These are phyloP conservation scores for Cadophora sp. DNA, from an alignment of 2,329 filamentous ascomycete genomes.

Conservation along the genomic window DNA sequence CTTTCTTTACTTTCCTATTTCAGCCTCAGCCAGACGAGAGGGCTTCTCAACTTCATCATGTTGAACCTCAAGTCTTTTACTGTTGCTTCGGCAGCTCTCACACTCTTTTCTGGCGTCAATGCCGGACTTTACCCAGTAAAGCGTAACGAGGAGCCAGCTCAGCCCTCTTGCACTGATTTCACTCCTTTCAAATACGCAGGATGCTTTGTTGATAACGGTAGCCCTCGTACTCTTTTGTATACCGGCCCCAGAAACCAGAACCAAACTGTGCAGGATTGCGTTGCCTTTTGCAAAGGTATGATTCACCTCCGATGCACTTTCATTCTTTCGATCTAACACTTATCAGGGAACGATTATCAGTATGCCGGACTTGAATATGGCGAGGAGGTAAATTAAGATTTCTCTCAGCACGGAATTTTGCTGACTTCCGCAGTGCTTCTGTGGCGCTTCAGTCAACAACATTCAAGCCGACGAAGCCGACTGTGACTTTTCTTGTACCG, in stretches of 20 bases:
- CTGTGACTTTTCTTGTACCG: slow-evolving; percentile 40
- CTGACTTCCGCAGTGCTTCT: slow-evolving; percentile 42
- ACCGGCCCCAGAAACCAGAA: slow-evolving; percentile 40
- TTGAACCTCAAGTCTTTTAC: slow-evolving; percentile 28
- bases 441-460: slow-evolving; percentile 45
- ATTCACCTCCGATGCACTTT: background rate
- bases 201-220: slow-evolving; percentile 43
- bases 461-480: slow-evolving; percentile 33
- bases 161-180: slow-evolving; percentile 41
- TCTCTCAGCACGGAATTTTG: slow-evolving; percentile 27
- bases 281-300: slow-evolving; percentile 47
- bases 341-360: slow-evolving; percentile 43
- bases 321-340: slow-evolving; percentile 12
- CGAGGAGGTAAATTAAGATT: background rate
- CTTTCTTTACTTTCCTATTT: slow-evolving; percentile 2
- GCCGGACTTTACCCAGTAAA: slow-evolving; percentile 28
- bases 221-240: slow-evolving; percentile 42
- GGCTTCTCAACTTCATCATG: slow-evolving; percentile 1
- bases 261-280: slow-evolving; percentile 46
- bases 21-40: background rate
- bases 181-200: slow-evolving; percentile 46
- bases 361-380: slow-evolving; percentile 46
- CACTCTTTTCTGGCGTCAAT: slow-evolving; percentile 33
- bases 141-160: slow-evolving; percentile 35
- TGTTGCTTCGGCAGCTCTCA: slow-evolving; percentile 35